These are phyloP conservation scores for Trichoderma asperellum DNA, from an alignment of 2,329 filamentous ascomycete genomes.

Conservation along the genomic window DNA sequence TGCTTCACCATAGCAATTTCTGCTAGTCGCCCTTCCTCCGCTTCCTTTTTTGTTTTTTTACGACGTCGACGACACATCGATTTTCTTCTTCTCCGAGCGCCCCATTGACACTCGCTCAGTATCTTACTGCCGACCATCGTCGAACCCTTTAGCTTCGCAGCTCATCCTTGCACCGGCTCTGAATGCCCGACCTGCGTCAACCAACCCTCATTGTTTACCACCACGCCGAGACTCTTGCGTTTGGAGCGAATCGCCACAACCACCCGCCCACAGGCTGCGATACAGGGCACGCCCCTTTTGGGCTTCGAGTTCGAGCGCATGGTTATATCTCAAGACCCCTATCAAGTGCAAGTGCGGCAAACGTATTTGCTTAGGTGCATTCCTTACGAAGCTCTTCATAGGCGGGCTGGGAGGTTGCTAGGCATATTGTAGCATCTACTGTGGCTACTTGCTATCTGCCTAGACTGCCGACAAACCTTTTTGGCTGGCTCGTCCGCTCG, in stretches of 20 bases:
- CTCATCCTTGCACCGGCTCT: not conserved
- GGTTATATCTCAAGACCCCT: slow-evolving; percentile 10
- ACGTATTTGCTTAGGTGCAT: slow-evolving; percentile 10
- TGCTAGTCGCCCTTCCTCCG: slow-evolving; percentile 11
- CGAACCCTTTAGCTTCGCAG: slow-evolving; percentile 12
- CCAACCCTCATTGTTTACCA: slow-evolving; percentile 15
- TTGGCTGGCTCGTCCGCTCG: slow-evolving; percentile 5
- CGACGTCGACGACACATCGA: slow-evolving; percentile 20
- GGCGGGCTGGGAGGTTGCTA: slow-evolving; percentile 38
- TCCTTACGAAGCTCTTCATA: slow-evolving; percentile 37
- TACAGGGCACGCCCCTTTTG: not conserved
- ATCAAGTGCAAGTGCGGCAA: slow-evolving; percentile 9
- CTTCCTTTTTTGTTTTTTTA: slow-evolving; percentile 1
- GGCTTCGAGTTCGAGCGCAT: slow-evolving; percentile 15
- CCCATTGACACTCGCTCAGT: slow-evolving; percentile 23
- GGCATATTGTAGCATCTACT: slow-evolving; percentile 38
- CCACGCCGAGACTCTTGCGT: not conserved
- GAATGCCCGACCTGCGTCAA: not conserved
- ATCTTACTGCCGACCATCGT: slow-evolving; percentile 24
- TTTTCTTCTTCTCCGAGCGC: slow-evolving; percentile 10
- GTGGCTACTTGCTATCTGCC: slow-evolving; percentile 33
- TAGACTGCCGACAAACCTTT: slow-evolving; percentile 18
- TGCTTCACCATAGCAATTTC: slow-evolving; percentile 19
- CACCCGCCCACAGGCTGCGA: not conserved
- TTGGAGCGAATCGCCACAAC: not conserved